These are phyloP conservation scores for Mucor circinelloides DNA, from an alignment of 371 early-diverging fungal genomes.

Conservation along the genomic window DNA sequence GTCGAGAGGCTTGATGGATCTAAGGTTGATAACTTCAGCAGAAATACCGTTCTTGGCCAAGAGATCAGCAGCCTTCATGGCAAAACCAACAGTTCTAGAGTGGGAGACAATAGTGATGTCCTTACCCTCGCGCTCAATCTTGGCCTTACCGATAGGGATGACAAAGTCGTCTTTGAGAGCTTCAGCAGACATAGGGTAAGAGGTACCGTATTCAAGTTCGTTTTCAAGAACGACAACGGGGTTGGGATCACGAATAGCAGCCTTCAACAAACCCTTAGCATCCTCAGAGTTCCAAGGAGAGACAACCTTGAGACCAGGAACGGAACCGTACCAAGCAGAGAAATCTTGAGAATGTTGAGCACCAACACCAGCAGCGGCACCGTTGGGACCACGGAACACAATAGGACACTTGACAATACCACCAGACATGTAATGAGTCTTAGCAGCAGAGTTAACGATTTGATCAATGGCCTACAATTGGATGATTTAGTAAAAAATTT, in stretches of 20 bases:
- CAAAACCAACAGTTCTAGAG: conserved; percentile 89
- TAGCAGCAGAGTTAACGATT: conserved; percentile 99
- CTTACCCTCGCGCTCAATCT: conserved; percentile 88
- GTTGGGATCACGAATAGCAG: conserved; percentile 98
- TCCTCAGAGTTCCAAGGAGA: conserved; percentile 98
- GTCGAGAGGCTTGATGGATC: conserved; percentile 98
- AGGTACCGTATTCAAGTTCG: conserved; percentile 97
- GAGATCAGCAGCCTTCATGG: conserved; percentile 91
- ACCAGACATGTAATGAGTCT: conserved; percentile 99
- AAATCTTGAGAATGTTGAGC: conserved; percentile 99
- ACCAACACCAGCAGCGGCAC: conserved; percentile 97
- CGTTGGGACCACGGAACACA: conserved; percentile 99
- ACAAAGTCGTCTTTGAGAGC: conserved; percentile 89
- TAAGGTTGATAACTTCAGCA: conserved; percentile 96
- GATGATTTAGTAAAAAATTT: conserved; percentile 1
- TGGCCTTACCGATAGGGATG: conserved; percentile 95
- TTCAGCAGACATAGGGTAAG: conserved; percentile 85
- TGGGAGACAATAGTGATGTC: conserved; percentile 97
- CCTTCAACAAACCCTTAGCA: conserved; percentile 95
- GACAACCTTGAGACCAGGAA: conserved; percentile 99
- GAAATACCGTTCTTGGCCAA: conserved; percentile 86
- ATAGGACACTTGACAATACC: conserved; percentile 91
- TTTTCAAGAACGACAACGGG: conserved; percentile 99
- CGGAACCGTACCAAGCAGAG: conserved; percentile 98
- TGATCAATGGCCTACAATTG: conserved; percentile 96